A percentile compares a stretch with the other conserved stretches of the same genome.
phyloP scores from a whole-genome alignment of 2,329 filamentous ascomycete genomes.

The Aureobasidium vineae region DNA sequence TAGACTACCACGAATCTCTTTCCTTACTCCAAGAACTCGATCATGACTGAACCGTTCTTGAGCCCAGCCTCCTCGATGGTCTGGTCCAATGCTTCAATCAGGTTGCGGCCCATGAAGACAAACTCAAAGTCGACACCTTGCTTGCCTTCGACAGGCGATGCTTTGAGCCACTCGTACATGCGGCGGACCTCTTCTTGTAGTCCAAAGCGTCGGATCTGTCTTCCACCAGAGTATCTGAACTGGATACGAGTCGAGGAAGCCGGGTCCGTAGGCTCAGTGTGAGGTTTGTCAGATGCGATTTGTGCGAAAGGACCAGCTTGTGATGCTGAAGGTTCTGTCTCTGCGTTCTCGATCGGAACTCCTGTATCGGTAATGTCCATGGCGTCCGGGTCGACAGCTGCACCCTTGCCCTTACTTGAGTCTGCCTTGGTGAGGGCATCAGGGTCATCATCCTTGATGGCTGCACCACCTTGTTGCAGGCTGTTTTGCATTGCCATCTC shows the following conservation, averaged over 20 bases:
- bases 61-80: slow-evolving; percentile 79
- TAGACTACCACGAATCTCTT: not conserved
- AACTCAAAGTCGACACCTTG: slow-evolving; percentile 79
- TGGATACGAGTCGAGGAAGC: slow-evolving; percentile 82
- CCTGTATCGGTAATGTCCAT: slow-evolving; percentile 37
- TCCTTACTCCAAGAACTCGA: slow-evolving; percentile 62
- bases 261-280: slow-evolving; percentile 74
- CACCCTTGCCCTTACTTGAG: slow-evolving; percentile 52
- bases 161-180: slow-evolving; percentile 96
- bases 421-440: slow-evolving; percentile 77
- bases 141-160: slow-evolving; percentile 77
- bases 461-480: slow-evolving; percentile 49
- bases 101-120: slow-evolving; percentile 80
- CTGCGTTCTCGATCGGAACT: slow-evolving; percentile 29
- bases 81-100: slow-evolving; percentile 69
- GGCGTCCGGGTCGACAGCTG: slow-evolving; percentile 45
- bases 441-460: slow-evolving; percentile 68
- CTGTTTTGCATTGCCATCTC: slow-evolving; percentile 92
- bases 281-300: slow-evolving; percentile 71
- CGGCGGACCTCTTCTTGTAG: slow-evolving; percentile 72
- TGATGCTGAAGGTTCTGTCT: slow-evolving; percentile 34
- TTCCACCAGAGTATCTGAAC: slow-evolving; percentile 80
- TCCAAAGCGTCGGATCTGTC: slow-evolving; percentile 82
- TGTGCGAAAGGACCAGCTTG: slow-evolving; percentile 58
- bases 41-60: slow-evolving; percentile 93